Evolutionary conservation across 2,329 filamentous ascomycete species (phyloP).

Genomic region (Colletotrichum aenigma): DNA sequence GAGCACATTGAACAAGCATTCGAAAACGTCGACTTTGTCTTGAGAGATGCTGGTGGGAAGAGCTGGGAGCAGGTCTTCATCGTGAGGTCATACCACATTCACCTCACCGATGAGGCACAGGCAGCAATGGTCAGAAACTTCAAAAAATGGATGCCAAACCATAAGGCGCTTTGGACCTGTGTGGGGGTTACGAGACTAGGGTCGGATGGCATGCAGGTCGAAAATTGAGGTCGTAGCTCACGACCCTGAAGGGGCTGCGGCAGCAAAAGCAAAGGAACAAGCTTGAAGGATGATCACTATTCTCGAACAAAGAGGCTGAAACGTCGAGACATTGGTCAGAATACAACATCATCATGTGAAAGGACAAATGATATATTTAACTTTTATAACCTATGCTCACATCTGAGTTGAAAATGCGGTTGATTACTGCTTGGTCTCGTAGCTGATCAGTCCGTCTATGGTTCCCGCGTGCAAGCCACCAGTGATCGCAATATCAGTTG

Average conservation of each 20-base stretch:
- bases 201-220: background rate
- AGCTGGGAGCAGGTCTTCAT: background rate
- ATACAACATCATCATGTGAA: background rate
- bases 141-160: background rate
- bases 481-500: conserved; percentile 46
- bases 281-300: background rate
- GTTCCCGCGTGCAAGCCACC: conserved; percentile 45
- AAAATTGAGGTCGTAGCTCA: background rate
- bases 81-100: background rate
- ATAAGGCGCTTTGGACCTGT: background rate
- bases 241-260: background rate
- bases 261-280: background rate
- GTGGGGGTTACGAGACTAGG: background rate
- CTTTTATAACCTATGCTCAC: background rate
- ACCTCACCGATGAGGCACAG: background rate
- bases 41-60: background rate
- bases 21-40: background rate
- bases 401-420: background rate
- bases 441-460: conserved; percentile 39
- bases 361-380: background rate
- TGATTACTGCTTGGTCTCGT: conserved; percentile 22
- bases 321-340: background rate
- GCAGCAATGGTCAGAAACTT: background rate
- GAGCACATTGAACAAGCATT: background rate
- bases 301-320: fast-evolving